Evolutionary conservation across 805 yeast genomes (phyloP).

Genomic region (Millerozyma acaciae): DNA sequence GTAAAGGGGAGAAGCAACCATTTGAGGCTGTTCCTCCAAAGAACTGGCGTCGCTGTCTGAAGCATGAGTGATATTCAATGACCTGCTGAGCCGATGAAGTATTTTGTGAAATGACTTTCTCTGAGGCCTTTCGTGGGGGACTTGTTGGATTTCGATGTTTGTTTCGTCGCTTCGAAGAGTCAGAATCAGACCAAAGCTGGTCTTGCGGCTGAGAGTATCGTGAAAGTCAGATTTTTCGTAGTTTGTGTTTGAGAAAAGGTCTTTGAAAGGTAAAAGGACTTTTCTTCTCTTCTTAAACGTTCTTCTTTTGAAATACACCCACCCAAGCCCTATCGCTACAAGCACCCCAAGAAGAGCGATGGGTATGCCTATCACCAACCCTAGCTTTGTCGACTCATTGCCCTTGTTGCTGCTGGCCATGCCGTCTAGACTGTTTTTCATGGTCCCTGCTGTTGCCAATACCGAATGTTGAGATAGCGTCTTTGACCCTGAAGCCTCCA

Average conservation of each 20-base stretch:
- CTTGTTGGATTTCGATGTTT: slow-evolving; percentile 1
- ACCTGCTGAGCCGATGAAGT: slow-evolving; percentile 22
- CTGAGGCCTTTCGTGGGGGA: slow-evolving; percentile 6
- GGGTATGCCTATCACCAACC: slow-evolving; percentile 31
- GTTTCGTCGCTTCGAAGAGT: neutral
- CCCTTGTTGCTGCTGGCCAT: slow-evolving; percentile 3
- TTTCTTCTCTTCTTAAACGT: slow-evolving; percentile 9
- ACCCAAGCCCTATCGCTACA: slow-evolving; percentile 15
- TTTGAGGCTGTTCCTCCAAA: neutral
- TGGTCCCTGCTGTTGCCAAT: neutral
- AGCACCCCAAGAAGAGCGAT: slow-evolving; percentile 24
- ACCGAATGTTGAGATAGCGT: neutral
- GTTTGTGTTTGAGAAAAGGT: slow-evolving; percentile 4
- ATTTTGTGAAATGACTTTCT: slow-evolving; percentile 14
- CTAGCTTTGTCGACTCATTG: slow-evolving; percentile 17
- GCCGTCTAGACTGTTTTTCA: slow-evolving; percentile 2
- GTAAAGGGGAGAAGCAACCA: slow-evolving; percentile 25
- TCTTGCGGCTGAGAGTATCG: slow-evolving; percentile 1
- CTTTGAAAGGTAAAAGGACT: slow-evolving; percentile 8
- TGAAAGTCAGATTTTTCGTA: neutral
- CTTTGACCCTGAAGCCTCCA: neutral
- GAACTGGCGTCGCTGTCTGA: slow-evolving; percentile 1
- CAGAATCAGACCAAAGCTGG: slow-evolving; percentile 1
- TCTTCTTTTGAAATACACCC: slow-evolving; percentile 18
- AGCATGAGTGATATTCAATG: slow-evolving; percentile 16